Conservation (phyloP, 1,139 yeast genomes). For the Geotrichum reessii region DNA sequence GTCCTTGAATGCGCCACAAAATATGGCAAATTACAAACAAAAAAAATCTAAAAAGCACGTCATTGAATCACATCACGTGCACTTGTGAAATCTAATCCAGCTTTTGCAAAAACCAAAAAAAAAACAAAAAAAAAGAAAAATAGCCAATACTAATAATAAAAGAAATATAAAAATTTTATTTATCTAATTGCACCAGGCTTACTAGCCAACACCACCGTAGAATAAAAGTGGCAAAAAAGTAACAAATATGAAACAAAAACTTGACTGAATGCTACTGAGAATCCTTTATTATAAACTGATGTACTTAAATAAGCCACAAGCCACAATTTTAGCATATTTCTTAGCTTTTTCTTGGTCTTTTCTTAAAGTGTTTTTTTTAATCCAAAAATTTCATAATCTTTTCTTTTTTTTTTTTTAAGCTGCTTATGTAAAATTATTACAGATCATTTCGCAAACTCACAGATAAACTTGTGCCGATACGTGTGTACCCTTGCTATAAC, state of each 20-base stretch:
- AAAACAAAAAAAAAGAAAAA: no score
- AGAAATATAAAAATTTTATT: no score
- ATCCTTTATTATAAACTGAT: neutral
- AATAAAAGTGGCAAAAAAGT: neutral
- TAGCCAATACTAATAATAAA: no score
- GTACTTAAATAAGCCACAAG: neutral
- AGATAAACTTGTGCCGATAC: neutral
- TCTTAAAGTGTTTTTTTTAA: no score
- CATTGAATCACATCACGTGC: neutral
- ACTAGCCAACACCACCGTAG: neutral
- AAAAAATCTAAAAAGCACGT: neutral
- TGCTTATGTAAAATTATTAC: neutral
- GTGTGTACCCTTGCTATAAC: neutral
- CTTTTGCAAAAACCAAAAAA: neutral
- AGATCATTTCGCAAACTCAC: neutral
- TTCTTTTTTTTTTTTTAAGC: neutral
- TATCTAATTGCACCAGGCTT: neutral
- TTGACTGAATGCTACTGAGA: neutral
- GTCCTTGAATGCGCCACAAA: neutral
- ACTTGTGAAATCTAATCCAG: neutral
- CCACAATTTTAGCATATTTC: neutral
- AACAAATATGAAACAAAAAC: neutral
- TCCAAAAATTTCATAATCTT: neutral
- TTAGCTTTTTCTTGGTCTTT: neutral
- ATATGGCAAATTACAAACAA: neutral